A percentile compares a stretch with the other conserved stretches of the same genome.
These are phyloP conservation scores for Linnemannia elongata DNA, from an alignment of 192 early-diverging fungal genomes.

Conservation along the genomic window DNA sequence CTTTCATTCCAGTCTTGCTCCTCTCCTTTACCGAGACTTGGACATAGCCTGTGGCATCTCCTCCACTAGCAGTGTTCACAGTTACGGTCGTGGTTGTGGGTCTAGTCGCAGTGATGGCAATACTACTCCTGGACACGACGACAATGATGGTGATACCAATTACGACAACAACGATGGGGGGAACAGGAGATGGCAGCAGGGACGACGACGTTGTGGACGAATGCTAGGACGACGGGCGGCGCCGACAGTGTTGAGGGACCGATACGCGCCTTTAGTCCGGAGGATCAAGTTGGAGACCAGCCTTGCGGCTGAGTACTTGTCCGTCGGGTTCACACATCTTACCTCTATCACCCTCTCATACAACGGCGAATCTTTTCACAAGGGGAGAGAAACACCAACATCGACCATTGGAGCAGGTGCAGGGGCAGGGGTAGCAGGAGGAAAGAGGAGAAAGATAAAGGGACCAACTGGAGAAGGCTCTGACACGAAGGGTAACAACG, in stretches of 20 bases:
- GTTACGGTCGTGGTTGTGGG: not conserved
- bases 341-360: not conserved
- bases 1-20: slow-evolving; percentile 3
- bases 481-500: not conserved
- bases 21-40: not conserved
- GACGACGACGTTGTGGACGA: not conserved
- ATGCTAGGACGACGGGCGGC: not conserved
- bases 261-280: not conserved
- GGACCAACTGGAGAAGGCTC: not conserved
- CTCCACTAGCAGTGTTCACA: not conserved
- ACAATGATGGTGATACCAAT: not conserved
- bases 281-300: not conserved
- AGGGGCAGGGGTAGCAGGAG: not conserved
- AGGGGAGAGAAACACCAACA: not conserved
- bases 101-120: not conserved
- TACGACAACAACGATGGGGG: not conserved
- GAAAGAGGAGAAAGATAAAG: not conserved
- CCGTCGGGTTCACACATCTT: not conserved
- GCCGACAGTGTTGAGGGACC: not conserved
- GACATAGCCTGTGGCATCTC: not conserved
- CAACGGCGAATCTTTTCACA: not conserved
- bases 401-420: not conserved
- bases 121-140: not conserved
- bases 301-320: not conserved
- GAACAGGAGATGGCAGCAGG: not conserved